These are phyloP conservation scores for Phytophthora multivora DNA, from an alignment of 352 stramenopile genomes.

Conservation along the genomic window DNA sequence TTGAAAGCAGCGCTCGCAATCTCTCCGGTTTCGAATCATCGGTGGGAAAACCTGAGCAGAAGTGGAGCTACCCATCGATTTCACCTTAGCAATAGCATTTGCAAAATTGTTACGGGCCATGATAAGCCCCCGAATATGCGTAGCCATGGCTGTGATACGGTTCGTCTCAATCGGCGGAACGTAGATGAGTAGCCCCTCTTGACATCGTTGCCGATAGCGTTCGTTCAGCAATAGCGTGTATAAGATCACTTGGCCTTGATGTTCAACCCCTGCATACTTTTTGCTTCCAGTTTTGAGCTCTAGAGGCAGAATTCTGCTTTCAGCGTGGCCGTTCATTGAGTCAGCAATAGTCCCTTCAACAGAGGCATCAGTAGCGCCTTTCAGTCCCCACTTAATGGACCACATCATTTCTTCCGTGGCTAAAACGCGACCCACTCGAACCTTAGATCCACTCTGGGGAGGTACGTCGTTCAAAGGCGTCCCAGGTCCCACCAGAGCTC, in stretches of 20 bases:
- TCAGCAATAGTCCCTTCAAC: slow-evolving; percentile 51
- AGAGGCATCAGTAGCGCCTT: slow-evolving; percentile 78
- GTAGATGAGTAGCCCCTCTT: slow-evolving; percentile 77
- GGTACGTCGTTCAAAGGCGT: slow-evolving; percentile 47
- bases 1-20: slow-evolving; percentile 87
- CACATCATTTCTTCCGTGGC: slow-evolving; percentile 88
- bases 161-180: slow-evolving; percentile 74
- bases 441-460: slow-evolving; percentile 22
- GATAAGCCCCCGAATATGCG: slow-evolving; percentile 69
- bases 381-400: slow-evolving; percentile 85
- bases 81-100: slow-evolving; percentile 60
- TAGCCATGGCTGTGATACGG: slow-evolving; percentile 57
- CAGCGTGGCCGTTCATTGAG: background rate
- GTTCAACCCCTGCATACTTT: slow-evolving; percentile 50
- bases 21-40: slow-evolving; percentile 66
- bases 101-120: slow-evolving; percentile 75
- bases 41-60: slow-evolving; percentile 65
- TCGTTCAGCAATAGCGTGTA: slow-evolving; percentile 87
- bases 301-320: slow-evolving; percentile 58
- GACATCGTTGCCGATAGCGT: slow-evolving; percentile 67
- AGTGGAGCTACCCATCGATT: slow-evolving; percentile 52
- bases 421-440: slow-evolving; percentile 54
- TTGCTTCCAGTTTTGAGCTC: slow-evolving; percentile 92
- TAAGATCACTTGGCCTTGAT: slow-evolving; percentile 88
- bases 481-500: slow-evolving; percentile 26